Percentiles rank a stretch among this genome's conserved stretches.
These are phyloP conservation scores for Suhomyces vadensis DNA, from an alignment of 805 yeast genomes.

Conservation along the genomic window DNA sequence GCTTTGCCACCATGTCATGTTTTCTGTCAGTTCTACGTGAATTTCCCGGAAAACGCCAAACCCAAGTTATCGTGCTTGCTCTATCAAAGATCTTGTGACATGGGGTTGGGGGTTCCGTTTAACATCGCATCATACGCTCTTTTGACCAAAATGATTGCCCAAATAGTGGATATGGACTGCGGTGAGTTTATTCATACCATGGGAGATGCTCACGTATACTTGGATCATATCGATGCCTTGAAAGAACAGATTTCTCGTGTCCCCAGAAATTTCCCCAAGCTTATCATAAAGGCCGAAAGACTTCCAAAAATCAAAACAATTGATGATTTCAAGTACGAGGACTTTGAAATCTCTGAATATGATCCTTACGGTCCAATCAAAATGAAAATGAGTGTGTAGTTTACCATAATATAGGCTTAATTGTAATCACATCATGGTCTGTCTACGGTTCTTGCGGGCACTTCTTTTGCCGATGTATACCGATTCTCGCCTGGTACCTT, in stretches of 20 bases:
- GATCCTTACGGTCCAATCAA: slow-evolving; percentile 80
- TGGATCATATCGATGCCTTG: slow-evolving; percentile 90
- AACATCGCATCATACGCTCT: slow-evolving; percentile 96
- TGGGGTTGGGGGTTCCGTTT: slow-evolving; percentile 99
- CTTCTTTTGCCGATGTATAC: slow-evolving; percentile 10
- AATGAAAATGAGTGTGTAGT: slow-evolving; percentile 95
- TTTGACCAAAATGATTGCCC: slow-evolving; percentile 92
- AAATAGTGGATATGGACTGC: slow-evolving; percentile 90
- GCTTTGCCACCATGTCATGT: slow-evolving; percentile 99
- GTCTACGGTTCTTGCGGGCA: slow-evolving; percentile 17
- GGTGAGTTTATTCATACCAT: slow-evolving; percentile 94
- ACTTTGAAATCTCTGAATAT: slow-evolving; percentile 78
- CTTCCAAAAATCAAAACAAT: slow-evolving; percentile 54
- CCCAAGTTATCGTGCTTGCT: slow-evolving; percentile 83
- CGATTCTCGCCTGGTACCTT: slow-evolving; percentile 4
- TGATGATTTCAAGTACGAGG: slow-evolving; percentile 87
- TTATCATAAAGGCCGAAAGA: slow-evolving; percentile 62
- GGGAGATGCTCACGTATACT: slow-evolving; percentile 96
- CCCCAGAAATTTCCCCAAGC: slow-evolving; percentile 80
- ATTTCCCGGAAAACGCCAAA: slow-evolving; percentile 60
- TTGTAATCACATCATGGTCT: slow-evolving; percentile 7
- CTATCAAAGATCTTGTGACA: slow-evolving; percentile 98
- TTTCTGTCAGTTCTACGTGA: slow-evolving; percentile 92
- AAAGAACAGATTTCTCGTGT: slow-evolving; percentile 72
- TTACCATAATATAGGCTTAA: no score